Percentiles rank a stretch among this genome's conserved stretches.
phyloP scores from a whole-genome alignment of 75 land plant genomes.

The Cunninghamia lanceolata region DNA sequence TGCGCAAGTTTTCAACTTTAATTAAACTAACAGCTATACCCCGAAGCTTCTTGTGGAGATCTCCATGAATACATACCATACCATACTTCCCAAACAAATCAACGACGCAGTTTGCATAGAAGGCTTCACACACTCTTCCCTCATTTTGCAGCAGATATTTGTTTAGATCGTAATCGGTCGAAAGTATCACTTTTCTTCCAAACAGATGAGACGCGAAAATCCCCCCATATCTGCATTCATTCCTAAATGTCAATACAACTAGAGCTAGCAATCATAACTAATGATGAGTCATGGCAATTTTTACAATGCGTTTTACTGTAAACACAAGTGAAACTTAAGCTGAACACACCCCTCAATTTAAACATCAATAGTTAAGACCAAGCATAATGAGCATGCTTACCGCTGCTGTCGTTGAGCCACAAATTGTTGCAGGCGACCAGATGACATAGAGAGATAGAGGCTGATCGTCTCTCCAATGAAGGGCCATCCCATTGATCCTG shows the following conservation, averaged over 20 bases:
- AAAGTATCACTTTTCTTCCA: constrained; percentile 14
- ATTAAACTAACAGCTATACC: constrained; percentile 1
- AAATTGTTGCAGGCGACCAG: neutral
- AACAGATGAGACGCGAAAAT: no score
- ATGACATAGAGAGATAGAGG: neutral
- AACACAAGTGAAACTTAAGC: no score
- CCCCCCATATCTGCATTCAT: constrained; percentile 27
- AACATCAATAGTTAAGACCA: no score
- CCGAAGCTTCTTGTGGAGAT: no score
- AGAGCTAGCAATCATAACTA: no score
- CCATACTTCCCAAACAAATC: constrained; percentile 1
- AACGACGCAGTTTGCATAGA: neutral
- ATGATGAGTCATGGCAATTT: no score
- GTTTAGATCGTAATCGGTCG: constrained; percentile 16
- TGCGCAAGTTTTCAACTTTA: neutral
- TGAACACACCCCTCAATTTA: no score
- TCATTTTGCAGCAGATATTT: constrained; percentile 25
- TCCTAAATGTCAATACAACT: neutral
- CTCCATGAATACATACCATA: neutral
- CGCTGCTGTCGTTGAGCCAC: neutral
- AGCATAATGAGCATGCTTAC: neutral
- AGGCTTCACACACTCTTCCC: neutral
- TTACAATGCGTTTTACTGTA: no score
- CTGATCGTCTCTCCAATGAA: constrained; percentile 1
- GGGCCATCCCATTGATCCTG: constrained; percentile 36